Evolutionary conservation across 2,329 filamentous ascomycete species (phyloP).

Genomic region (Fusarium clavum): DNA sequence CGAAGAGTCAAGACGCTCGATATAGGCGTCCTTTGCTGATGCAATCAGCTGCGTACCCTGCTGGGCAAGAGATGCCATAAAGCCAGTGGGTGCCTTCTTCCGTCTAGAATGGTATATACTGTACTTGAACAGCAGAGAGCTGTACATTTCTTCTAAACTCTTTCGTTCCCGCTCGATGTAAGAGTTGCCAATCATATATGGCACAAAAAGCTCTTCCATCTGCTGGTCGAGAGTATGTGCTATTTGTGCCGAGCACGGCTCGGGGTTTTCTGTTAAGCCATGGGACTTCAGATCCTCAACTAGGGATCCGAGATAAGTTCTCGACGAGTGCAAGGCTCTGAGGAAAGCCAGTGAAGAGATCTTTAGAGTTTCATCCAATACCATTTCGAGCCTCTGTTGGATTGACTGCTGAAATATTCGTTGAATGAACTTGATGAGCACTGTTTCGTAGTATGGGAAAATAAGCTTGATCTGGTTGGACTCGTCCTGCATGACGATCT

Average conservation of each 20-base stretch:
- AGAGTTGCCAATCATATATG: constrained; percentile 75
- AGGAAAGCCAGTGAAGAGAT: constrained; percentile 94
- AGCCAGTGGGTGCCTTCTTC: constrained; percentile 89
- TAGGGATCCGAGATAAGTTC: constrained; percentile 86
- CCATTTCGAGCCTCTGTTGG: constrained; percentile 94
- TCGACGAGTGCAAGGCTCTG: constrained; percentile 88
- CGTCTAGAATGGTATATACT: constrained; percentile 91
- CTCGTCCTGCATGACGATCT: constrained; percentile 95
- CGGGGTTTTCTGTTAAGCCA: constrained; percentile 93
- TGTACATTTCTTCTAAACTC: constrained; percentile 84
- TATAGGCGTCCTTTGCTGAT: constrained; percentile 89
- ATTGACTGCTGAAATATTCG: constrained; percentile 98
- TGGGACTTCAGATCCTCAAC: constrained; percentile 95
- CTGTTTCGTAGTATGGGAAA: constrained; percentile 96
- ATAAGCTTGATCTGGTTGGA: constrained; percentile 96
- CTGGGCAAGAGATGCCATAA: constrained; percentile 91
- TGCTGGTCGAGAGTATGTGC: constrained; percentile 79
- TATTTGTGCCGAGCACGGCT: constrained; percentile 88
- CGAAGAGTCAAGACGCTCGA: constrained; percentile 87
- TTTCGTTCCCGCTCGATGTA: constrained; percentile 77
- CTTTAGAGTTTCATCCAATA: constrained; percentile 91
- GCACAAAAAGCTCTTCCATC: constrained; percentile 81
- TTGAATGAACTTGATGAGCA: constrained; percentile 92
- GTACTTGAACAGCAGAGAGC: constrained; percentile 94
- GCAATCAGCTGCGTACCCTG: constrained; percentile 89